Base-by-base conservation (phyloP, 345 rosid species). In the Nasturtium officinale region DNA sequence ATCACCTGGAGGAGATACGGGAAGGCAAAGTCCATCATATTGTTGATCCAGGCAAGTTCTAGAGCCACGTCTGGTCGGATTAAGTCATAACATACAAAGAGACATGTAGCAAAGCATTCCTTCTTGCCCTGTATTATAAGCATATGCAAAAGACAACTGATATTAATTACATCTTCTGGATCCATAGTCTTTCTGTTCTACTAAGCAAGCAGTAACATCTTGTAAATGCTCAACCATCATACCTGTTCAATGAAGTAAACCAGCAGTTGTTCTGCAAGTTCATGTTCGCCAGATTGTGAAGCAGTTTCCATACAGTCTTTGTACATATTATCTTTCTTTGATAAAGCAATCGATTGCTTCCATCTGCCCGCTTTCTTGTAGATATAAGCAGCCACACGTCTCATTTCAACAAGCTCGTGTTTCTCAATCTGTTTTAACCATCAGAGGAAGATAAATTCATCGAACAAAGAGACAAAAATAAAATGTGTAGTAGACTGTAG, bases 301-400 rank as follows among this genome's bases (percentile, higher is more conserved):
- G 96, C 96, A 69, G 99, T 91, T 85, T 91, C 98, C 98, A 95
- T 95, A 54, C 97, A 96, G 85, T 95, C 99, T 73, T 85, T 95
- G 84, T 88, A 95, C 62, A 82, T 85, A 61, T 84, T 91, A 78
- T 95, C 96, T 37, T 91, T 95, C 90, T 95, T 95, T 62, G 98
- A 95, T 81, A 95, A 82, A 26, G 93, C 92, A 86, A 95, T 95
- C 2, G 99, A 95, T 72, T 84, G 93, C 96, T 91, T 95, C 99
- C 99, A 95, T 81, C 96, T 83, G 61, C 98, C 96, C 0, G 98
- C 99, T 82, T 95, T 95, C 73, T 95, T 95, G 84, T 95, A 95
- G 38, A 95, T 91, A 70, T 95, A 95, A 50, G 99, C 98, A 73
- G 98, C 98, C 70, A 94, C 98, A n/a, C 98, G 97, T 75, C 98